These are phyloP conservation scores for Adansonia digitata DNA, from an alignment of 345 rosid species.

Conservation along the genomic window DNA sequence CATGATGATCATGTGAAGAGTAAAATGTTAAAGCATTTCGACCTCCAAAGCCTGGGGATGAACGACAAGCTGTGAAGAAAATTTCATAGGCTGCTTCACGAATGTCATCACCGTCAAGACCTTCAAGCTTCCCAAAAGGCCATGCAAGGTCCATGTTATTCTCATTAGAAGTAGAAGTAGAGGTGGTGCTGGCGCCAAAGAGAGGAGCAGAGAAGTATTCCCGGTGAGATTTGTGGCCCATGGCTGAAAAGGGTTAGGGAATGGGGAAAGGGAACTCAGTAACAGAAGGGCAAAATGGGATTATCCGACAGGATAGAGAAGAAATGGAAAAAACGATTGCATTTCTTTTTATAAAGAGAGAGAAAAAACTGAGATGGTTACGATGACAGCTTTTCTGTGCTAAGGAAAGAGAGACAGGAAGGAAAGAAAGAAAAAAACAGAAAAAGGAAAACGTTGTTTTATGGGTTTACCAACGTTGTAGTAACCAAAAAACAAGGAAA, in stretches of 20 bases:
- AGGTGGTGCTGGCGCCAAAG: constrained; percentile 17
- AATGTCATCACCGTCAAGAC: constrained; percentile 56
- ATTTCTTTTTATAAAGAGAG: not conserved
- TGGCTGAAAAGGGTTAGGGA: constrained; percentile 13
- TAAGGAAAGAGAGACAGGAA: not conserved
- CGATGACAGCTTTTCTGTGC: not conserved
- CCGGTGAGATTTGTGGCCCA: constrained; percentile 45
- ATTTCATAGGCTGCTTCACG: constrained; percentile 89
- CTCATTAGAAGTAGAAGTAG: not conserved
- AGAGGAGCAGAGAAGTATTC: constrained; percentile 48
- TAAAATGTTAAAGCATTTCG: constrained; percentile 57
- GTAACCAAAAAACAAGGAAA: not conserved
- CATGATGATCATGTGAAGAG: constrained; percentile 37
- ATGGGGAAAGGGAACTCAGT: constrained; percentile 10
- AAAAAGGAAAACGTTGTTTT: not conserved
- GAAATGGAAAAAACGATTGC: constrained; percentile 22
- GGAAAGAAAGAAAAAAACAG: not conserved
- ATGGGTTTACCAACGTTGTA: not conserved
- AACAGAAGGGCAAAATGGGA: constrained; percentile 8
- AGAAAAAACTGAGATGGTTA: not conserved
- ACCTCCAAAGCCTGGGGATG: constrained; percentile 85
- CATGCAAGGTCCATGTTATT: constrained; percentile 52
- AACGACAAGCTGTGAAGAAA: constrained; percentile 82
- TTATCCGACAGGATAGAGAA: constrained; percentile 39
- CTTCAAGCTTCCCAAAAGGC: constrained; percentile 63